Evolutionary conservation across 495 filamentous ascomycete species (phyloP).

Genomic region (Penicillium psychrofluorescens): DNA sequence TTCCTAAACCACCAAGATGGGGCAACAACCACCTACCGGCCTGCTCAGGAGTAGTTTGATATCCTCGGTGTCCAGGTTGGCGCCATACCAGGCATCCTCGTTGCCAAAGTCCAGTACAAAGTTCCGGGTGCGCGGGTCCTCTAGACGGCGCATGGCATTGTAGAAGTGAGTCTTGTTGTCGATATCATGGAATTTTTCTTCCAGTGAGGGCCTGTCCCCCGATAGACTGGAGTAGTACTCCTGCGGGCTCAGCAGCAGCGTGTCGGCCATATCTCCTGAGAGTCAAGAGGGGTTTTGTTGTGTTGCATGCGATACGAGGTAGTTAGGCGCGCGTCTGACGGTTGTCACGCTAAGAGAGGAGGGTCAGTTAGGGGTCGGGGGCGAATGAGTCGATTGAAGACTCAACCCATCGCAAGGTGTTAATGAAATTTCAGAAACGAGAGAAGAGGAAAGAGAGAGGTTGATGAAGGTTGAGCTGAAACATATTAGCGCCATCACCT

Average conservation of each 20-base stretch:
- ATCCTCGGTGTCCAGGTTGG: conserved; percentile 44
- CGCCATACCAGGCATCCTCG: conserved; percentile 53
- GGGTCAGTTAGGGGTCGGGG: neutral
- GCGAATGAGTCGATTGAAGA: too few relatives aligned
- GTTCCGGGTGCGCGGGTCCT: conserved; percentile 41
- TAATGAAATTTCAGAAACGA: too few relatives aligned
- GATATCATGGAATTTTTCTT: conserved; percentile 44
- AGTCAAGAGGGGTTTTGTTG: too few relatives aligned
- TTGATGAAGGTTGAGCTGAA: too few relatives aligned
- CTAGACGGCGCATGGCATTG: conserved; percentile 24
- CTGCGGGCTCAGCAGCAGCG: conserved; percentile 13
- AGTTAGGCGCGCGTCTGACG: too few relatives aligned
- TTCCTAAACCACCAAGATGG: neutral
- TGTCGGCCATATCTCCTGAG: conserved; percentile 6
- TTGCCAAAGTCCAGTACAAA: conserved; percentile 70
- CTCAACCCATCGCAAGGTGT: too few relatives aligned
- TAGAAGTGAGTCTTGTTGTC: conserved; percentile 43
- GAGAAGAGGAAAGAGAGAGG: too few relatives aligned
- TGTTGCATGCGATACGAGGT: too few relatives aligned
- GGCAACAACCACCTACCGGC: conserved; percentile 14
- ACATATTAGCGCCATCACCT: too few relatives aligned
- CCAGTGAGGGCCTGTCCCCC: conserved; percentile 9
- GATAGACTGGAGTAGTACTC: conserved; percentile 33
- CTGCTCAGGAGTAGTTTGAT: conserved; percentile 30
- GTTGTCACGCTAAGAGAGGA: neutral